These are phyloP conservation scores for Akanthomyces lecanii DNA, from an alignment of 2,329 filamentous ascomycete genomes.

Conservation along the genomic window DNA sequence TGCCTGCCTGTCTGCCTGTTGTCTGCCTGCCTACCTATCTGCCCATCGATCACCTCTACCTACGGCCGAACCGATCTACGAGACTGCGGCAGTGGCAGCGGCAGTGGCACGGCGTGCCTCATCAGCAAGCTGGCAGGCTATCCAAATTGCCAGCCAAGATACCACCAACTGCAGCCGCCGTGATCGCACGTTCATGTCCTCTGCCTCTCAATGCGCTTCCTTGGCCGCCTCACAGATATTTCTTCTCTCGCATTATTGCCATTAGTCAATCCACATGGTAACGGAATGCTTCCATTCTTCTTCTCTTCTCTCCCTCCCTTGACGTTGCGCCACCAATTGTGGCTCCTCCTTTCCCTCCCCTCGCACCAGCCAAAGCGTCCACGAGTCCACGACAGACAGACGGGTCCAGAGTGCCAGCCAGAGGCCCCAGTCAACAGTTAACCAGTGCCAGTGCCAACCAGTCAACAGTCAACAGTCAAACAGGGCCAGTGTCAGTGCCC, in stretches of 20 bases:
- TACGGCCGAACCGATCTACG: neutral
- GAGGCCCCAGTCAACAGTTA: too few species aligned
- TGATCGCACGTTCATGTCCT: too few species aligned
- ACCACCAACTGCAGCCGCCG: neutral
- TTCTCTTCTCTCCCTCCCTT: neutral
- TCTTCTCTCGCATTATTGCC: too few species aligned
- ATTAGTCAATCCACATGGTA: too few species aligned
- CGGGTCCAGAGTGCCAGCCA: too few species aligned
- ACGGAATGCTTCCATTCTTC: neutral
- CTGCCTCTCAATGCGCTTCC: too few species aligned
- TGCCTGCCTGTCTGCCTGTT: neutral
- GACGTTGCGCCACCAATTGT: neutral
- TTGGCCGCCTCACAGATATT: too few species aligned
- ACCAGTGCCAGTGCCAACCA: neutral
- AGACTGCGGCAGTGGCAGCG: neutral
- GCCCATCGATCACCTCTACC: neutral
- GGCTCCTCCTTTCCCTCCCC: neutral
- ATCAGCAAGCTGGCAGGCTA: neutral
- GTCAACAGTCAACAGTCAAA: too few species aligned
- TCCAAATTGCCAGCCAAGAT: too few species aligned
- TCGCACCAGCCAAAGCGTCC: neutral
- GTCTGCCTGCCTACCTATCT: neutral
- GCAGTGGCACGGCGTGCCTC: neutral
- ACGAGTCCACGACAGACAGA: too few species aligned
- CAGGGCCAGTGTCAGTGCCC: too few species aligned